phyloP scores from a whole-genome alignment of 495 filamentous ascomycete species.

The Durotheca rogersii region DNA sequence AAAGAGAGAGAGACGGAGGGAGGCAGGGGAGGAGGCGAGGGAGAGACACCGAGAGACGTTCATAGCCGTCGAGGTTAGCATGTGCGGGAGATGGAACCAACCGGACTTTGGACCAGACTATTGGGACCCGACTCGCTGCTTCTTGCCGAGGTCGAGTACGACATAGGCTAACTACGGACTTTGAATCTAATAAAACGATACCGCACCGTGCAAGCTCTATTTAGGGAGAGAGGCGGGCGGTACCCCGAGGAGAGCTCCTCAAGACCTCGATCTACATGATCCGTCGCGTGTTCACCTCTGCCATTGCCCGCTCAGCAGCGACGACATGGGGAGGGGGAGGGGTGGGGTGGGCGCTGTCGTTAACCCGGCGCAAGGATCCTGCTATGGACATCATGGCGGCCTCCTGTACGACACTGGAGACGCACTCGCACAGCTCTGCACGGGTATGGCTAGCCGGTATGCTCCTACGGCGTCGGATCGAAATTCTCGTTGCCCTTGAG shows the following conservation, averaged over 20 bases:
- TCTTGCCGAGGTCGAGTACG: constrained; percentile 15
- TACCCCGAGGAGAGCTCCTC: background rate
- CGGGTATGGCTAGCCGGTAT: constrained; percentile 6
- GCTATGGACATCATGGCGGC: background rate
- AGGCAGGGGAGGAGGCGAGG: constrained; percentile 13
- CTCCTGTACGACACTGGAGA: constrained; percentile 15
- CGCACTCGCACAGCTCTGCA: constrained; percentile 5
- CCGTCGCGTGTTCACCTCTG: background rate
- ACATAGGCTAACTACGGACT: constrained; percentile 1
- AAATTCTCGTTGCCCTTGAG: constrained; percentile 7
- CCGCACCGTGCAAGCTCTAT: background rate
- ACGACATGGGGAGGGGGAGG: too few relatives aligned
- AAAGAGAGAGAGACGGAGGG: constrained; percentile 13
- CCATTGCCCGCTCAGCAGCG: background rate
- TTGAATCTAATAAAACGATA: constrained; percentile 1
- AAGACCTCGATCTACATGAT: background rate
- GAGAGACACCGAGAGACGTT: constrained; percentile 20
- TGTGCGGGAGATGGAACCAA: constrained; percentile 32
- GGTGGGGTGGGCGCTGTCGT: constrained; percentile 5
- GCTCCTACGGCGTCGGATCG: constrained; percentile 3
- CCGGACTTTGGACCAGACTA: constrained; percentile 30
- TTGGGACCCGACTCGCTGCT: constrained; percentile 23
- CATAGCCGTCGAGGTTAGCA: constrained; percentile 30
- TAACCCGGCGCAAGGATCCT: background rate
- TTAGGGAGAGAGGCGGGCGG: background rate